These are phyloP conservation scores for Meira nashicola DNA, from an alignment of 1,284 basidiomycete species.

Conservation along the genomic window DNA sequence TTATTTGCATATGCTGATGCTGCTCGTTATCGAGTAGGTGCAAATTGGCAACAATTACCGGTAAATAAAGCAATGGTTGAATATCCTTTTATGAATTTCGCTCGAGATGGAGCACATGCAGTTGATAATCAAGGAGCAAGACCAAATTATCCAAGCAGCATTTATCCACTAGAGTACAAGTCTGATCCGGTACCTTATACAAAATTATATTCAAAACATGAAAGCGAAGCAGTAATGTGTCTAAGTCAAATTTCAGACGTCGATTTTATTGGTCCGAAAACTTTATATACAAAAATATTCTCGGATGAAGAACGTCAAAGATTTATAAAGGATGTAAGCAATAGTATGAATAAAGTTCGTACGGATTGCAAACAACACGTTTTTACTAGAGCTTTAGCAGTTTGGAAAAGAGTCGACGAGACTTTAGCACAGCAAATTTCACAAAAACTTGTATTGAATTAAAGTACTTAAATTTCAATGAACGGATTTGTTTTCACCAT, in stretches of 20 bases:
- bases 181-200: conserved; percentile 23
- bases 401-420: conserved; percentile 37
- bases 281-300: conserved; percentile 73
- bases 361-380: conserved; percentile 15
- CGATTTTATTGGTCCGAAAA: conserved; percentile 85
- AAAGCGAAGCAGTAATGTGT: conserved; percentile 66
- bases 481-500: too few relatives aligned
- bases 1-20: conserved; percentile 65
- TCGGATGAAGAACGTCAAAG: conserved; percentile 56
- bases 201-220: conserved; percentile 20
- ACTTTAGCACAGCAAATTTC: conserved; percentile 29
- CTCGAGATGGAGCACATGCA: conserved; percentile 28
- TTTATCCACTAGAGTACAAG: conserved; percentile 24
- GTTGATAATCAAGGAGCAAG: conserved; percentile 35
- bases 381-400: conserved; percentile 21
- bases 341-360: conserved; percentile 23
- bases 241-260: conserved; percentile 63
- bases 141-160: conserved; percentile 30
- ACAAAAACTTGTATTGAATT: conserved; percentile 16
- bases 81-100: conserved; percentile 32
- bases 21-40: conserved; percentile 72
- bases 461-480: too few relatives aligned
- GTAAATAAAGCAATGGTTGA: conserved; percentile 54
- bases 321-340: conserved; percentile 25
- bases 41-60: conserved; percentile 82